Conservation (phyloP, 768 basidiomycete genomes). For the Naganishia kalamii region DNA sequence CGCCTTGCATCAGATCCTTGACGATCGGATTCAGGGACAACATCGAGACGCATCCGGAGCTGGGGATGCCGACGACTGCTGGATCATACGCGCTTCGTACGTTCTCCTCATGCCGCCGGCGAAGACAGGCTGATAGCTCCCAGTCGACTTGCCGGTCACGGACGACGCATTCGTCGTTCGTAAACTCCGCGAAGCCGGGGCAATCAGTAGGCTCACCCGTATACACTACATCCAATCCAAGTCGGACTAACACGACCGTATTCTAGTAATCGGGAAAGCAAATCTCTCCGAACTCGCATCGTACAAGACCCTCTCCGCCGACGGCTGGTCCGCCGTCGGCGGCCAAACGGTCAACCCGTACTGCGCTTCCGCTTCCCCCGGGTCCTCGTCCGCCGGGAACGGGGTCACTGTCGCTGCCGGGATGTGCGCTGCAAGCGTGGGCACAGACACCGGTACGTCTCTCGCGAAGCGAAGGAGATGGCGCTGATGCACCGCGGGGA, state of each 20-base stretch:
- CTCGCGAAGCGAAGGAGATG: too few relatives aligned
- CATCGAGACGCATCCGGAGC: conserved; percentile 31
- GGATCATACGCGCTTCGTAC: conserved; percentile 23
- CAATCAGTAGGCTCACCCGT: conserved; percentile 8
- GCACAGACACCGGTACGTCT: conserved; percentile 10
- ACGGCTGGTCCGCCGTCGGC: conserved; percentile 13
- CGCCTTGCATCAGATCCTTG: not conserved
- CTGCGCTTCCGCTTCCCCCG: conserved; percentile 20
- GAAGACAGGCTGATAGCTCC: not conserved
- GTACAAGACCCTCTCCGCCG: conserved; percentile 16
- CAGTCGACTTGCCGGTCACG: conserved; percentile 14
- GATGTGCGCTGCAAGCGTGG: conserved; percentile 9
- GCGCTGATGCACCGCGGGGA: not conserved
- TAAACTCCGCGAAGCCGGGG: conserved; percentile 3
- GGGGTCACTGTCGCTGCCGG: conserved; percentile 18
- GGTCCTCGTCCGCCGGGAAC: conserved; percentile 19
- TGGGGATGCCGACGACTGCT: conserved; percentile 38
- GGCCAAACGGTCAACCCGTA: conserved; percentile 18
- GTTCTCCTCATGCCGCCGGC: not conserved
- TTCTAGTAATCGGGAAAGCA: conserved; percentile 32
- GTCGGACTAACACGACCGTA: not conserved
- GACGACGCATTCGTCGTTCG: conserved; percentile 8
- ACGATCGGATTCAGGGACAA: conserved; percentile 25
- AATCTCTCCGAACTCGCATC: conserved; percentile 32
- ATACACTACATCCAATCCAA: not conserved